Evolutionary conservation across 1,284 basidiomycete genomes (phyloP).

Genomic region (Sporisorium sorghi): DNA sequence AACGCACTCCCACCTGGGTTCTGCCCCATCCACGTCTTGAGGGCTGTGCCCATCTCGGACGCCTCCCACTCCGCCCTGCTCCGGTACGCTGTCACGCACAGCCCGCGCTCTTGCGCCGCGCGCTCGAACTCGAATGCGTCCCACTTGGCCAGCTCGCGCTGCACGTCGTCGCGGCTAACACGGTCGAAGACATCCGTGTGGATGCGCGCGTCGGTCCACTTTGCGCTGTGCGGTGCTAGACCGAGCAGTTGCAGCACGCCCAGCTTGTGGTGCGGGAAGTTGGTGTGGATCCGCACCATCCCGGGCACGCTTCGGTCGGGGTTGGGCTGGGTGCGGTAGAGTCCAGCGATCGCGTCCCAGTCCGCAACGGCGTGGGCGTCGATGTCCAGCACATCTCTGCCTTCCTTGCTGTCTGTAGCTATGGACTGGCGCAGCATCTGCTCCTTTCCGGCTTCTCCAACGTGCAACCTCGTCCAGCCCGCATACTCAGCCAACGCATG

Average conservation of each 20-base stretch:
- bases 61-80: conserved; percentile 16
- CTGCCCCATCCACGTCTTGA: conserved; percentile 22
- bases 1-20: conserved; percentile 12
- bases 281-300: conserved; percentile 37
- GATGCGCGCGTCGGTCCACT: conserved; percentile 12
- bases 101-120: conserved; percentile 15
- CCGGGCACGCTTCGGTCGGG: not conserved
- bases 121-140: conserved; percentile 34
- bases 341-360: conserved; percentile 34
- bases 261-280: conserved; percentile 47
- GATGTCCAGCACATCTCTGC: conserved; percentile 9
- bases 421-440: conserved; percentile 9
- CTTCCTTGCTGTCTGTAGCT: not conserved
- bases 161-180: conserved; percentile 1
- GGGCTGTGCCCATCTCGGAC: conserved; percentile 23
- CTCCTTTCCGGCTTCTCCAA: not conserved
- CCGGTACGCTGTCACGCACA: conserved; percentile 40
- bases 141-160: conserved; percentile 17
- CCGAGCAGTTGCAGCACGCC: conserved; percentile 31
- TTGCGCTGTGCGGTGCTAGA: not conserved
- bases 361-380: conserved; percentile 17
- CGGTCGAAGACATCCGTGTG: conserved; percentile 10
- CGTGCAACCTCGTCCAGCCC: conserved; percentile 17
- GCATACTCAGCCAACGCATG: conserved; percentile 31
- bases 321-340: conserved; percentile 14